Percentiles rank a stretch among this genome's conserved stretches.
Conservation (phyloP, 2,329 filamentous ascomycete genomes). For the Pseudogymnoascus sp. region DNA sequence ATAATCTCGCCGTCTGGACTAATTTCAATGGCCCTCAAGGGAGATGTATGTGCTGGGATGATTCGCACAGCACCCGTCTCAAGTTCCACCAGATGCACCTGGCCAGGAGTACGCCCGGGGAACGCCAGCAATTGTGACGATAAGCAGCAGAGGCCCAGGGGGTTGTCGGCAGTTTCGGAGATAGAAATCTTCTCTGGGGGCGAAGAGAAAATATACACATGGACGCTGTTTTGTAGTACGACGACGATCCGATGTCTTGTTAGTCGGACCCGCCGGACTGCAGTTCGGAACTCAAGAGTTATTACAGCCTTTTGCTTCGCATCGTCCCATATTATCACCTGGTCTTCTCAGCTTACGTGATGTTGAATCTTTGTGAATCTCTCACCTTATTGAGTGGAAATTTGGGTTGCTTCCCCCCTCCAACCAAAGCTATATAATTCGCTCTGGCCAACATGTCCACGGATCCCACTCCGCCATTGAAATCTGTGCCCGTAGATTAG, state of each 20-base stretch:
- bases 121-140: conserved; percentile 69
- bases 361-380: neutral
- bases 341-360: conserved; percentile 11
- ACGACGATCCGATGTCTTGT: conserved; percentile 70
- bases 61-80: conserved; percentile 79
- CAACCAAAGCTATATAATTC: conserved; percentile 83
- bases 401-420: conserved; percentile 77
- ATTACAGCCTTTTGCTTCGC: conserved; percentile 67
- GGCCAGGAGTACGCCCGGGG: conserved; percentile 77
- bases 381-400: conserved; percentile 76
- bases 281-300: conserved; percentile 69
- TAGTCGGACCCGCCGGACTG: conserved; percentile 72
- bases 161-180: conserved; percentile 83
- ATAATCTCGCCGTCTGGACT: conserved; percentile 73
- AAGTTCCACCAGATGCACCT: conserved; percentile 81
- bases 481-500: conserved; percentile 41
- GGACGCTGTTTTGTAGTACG: conserved; percentile 72
- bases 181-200: conserved; percentile 62
- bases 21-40: conserved; percentile 69
- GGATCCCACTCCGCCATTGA: conserved; percentile 73
- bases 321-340: conserved; percentile 90
- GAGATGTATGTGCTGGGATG: conserved; percentile 78
- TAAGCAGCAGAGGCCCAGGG: conserved; percentile 70
- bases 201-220: conserved; percentile 71
- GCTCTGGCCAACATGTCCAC: conserved; percentile 81